A percentile compares a stretch with the other conserved stretches of the same genome.
Evolutionary conservation across 768 basidiomycete genomes (phyloP).

Genomic region (Chalciporus sphaerocephalus): DNA sequence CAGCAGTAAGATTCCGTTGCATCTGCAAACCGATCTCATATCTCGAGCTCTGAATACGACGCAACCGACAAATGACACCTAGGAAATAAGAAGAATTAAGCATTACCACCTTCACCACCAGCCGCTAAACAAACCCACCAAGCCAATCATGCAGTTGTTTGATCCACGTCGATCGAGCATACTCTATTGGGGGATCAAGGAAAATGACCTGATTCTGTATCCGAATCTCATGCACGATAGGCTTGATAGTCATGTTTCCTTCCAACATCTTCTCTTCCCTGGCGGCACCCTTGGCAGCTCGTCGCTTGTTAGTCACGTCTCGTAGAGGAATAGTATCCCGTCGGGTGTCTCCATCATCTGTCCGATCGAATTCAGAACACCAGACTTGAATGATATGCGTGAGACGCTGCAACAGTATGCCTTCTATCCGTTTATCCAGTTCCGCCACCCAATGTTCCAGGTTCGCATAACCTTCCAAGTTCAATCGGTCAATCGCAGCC

Average conservation of each 20-base stretch:
- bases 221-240: no score
- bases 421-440: conserved; percentile 79
- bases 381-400: conserved; percentile 77
- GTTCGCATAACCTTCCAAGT: conserved; percentile 93
- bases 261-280: conserved; percentile 86
- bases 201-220: conserved; percentile 99
- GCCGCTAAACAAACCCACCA: conserved; percentile 38
- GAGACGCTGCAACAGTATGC: conserved; percentile 70
- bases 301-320: conserved; percentile 59
- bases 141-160: conserved; percentile 87
- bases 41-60: conserved; percentile 87
- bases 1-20: conserved; percentile 59
- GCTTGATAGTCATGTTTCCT: no score
- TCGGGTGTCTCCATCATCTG: conserved; percentile 62
- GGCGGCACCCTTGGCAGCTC: conserved; percentile 61
- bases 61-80: conserved; percentile 85
- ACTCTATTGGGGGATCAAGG: conserved; percentile 95
- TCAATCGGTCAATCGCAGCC: conserved; percentile 86
- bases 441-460: conserved; percentile 89
- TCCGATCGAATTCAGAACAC: conserved; percentile 81
- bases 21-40: conserved; percentile 97
- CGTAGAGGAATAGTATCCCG: conserved; percentile 48
- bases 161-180: conserved; percentile 87
- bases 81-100: neutral
- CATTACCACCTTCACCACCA: neutral